These are phyloP conservation scores for Trifolium pratense DNA, from an alignment of 306 rosid genomes.

Conservation along the genomic window DNA sequence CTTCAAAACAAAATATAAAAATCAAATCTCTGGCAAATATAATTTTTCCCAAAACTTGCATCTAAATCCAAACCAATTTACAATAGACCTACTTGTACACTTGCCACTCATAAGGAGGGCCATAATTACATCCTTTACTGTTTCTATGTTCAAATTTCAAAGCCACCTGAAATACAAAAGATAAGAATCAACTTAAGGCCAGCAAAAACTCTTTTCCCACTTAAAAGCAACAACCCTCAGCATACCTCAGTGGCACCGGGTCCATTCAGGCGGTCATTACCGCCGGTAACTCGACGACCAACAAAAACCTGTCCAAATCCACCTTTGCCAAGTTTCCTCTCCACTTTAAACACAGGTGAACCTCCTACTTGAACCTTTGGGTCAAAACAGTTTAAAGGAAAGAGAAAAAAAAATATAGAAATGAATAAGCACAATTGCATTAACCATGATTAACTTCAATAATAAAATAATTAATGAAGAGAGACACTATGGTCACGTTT, in stretches of 20 bases:
- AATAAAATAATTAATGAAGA: conserved; percentile 12
- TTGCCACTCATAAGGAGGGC: conserved; percentile 99
- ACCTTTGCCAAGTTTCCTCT: conserved; percentile 86
- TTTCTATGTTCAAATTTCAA: conserved; percentile 93
- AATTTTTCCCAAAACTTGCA: neutral
- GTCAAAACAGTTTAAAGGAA: conserved; percentile 3
- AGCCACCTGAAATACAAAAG: conserved; percentile 75
- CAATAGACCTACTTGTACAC: conserved; percentile 81
- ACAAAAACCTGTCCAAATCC: conserved; percentile 97
- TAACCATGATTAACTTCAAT: neutral
- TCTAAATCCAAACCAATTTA: conserved; percentile 2
- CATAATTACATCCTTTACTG: conserved; percentile 93
- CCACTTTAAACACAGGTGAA: conserved; percentile 78
- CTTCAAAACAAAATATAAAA: conserved; percentile 49
- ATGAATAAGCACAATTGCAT: neutral
- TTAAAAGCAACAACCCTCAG: conserved; percentile 9
- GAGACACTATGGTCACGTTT: neutral
- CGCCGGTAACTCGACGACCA: conserved; percentile 80
- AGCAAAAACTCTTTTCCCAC: neutral
- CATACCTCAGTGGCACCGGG: conserved; percentile 75
- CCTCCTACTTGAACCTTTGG: conserved; percentile 90
- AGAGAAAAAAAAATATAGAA: neutral
- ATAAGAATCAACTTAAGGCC: conserved; percentile 23
- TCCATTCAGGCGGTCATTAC: conserved; percentile 73
- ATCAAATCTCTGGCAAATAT: neutral